Evolutionary conservation across 225 moss, liverwort and hornwort species (phyloP).

Genomic region (Neckera pumila): DNA sequence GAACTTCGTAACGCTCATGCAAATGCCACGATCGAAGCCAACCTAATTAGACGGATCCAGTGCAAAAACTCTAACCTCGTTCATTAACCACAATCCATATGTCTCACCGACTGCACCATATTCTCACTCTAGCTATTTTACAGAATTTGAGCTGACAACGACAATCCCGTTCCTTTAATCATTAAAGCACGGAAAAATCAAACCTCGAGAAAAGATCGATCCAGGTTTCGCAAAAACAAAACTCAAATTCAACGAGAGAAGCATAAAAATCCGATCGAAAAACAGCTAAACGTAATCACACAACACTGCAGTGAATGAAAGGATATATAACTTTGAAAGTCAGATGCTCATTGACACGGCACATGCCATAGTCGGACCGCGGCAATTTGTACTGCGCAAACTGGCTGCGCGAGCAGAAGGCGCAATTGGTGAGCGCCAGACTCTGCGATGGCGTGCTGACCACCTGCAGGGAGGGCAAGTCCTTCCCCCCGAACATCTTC

Average conservation of each 20-base stretch:
- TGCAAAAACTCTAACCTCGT: background rate
- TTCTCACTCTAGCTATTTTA: background rate
- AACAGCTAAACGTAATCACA: background rate
- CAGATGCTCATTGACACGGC: constrained; percentile 12
- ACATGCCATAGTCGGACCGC: constrained; percentile 21
- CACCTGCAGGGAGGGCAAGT: constrained; percentile 11
- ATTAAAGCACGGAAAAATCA: background rate
- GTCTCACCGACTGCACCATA: background rate
- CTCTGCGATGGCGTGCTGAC: constrained; percentile 32
- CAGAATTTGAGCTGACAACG: background rate
- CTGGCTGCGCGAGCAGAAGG: constrained; percentile 24
- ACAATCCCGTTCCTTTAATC: background rate
- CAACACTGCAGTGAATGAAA: background rate
- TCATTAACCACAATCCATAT: background rate
- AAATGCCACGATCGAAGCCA: background rate
- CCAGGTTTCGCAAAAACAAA: background rate
- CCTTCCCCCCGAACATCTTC: constrained; percentile 14
- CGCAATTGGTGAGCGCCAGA: constrained; percentile 42
- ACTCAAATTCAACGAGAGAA: background rate
- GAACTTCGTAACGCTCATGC: background rate
- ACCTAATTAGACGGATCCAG: background rate
- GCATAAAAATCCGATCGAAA: background rate
- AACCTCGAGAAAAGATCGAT: background rate
- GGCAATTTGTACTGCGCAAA: constrained; percentile 7
- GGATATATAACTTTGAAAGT: constrained; percentile 39